Conservation (phyloP, 345 rosid genomes). For the Citrus sinensis region DVS_A1.0 CM039165.1:32159001-32159500, state of each 20-base stretch:
- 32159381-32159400: neutral
- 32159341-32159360: neutral
- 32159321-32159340: neutral
- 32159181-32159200: neutral
- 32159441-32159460: neutral
- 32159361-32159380: neutral
- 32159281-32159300: neutral
- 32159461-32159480: neutral
- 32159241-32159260: neutral
- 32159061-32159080: neutral
- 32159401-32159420: neutral
- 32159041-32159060: no score
- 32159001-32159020: no score
- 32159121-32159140: neutral
- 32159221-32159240: neutral
- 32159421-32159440: neutral
- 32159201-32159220: neutral
- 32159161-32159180: neutral
- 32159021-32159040: no score
- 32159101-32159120: no score
- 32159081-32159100: neutral
- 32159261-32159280: slow-evolving; percentile 1
- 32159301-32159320: neutral
- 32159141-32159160: neutral
- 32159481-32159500: no score